Percentiles rank a stretch among this genome's conserved stretches.
Evolutionary conservation across 2,329 filamentous ascomycete species (phyloP).

Genomic region (Rutstroemia sp.): DNA sequence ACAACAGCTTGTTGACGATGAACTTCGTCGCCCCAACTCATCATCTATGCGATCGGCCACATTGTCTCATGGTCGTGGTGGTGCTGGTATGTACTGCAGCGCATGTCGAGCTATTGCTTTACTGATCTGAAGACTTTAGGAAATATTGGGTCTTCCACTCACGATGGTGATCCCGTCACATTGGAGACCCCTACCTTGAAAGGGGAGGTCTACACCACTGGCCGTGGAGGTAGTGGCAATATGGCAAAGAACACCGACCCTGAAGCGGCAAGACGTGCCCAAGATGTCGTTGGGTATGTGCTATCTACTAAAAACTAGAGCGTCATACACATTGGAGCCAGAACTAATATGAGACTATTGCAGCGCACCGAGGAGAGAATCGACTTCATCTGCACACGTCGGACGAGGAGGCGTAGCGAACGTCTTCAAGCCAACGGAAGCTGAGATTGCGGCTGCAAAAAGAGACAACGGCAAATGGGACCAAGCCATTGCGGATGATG

Average conservation of each 20-base stretch:
- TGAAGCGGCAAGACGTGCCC: conserved; percentile 65
- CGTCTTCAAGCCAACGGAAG: conserved; percentile 43
- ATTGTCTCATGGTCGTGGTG: conserved; percentile 65
- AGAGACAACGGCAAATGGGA: conserved; percentile 24
- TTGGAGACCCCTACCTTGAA: conserved; percentile 80
- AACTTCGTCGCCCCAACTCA: conserved; percentile 17
- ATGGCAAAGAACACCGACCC: conserved; percentile 72
- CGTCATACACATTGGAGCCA: background rate
- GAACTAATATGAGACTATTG: background rate
- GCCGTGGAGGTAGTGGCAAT: conserved; percentile 76
- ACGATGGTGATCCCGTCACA: conserved; percentile 48
- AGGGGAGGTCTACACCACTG: conserved; percentile 76
- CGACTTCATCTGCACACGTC: conserved; percentile 54
- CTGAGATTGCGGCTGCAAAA: conserved; percentile 26
- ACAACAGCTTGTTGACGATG: conserved; percentile 13
- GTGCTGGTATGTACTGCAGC: conserved; percentile 46
- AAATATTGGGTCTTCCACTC: conserved; percentile 55
- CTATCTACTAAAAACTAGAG: background rate
- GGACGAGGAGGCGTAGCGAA: conserved; percentile 74
- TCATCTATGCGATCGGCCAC: conserved; percentile 12
- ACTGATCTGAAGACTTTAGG: conserved; percentile 30
- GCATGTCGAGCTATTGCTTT: background rate
- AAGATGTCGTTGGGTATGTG: conserved; percentile 70
- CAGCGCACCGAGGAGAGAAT: conserved; percentile 40
- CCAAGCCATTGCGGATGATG: conserved; percentile 24